A percentile compares a stretch with the other conserved stretches of the same genome.
These are phyloP conservation scores for Parascedosporium putredinis DNA, from an alignment of 2,329 filamentous ascomycete genomes.

Conservation along the genomic window DNA sequence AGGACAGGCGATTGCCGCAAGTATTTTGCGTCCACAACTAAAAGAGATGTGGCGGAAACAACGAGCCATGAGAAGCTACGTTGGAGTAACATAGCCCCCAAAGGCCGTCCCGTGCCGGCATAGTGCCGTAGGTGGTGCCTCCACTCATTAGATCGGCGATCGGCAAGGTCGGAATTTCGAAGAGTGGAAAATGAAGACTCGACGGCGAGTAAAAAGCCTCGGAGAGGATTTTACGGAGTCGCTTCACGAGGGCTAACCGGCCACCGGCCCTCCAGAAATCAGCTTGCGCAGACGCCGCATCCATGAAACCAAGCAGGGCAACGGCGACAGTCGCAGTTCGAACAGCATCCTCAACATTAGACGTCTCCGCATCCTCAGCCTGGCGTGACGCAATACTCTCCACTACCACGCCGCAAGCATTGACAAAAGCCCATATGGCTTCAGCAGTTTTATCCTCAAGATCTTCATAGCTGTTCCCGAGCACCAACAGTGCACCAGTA, in stretches of 20 bases:
- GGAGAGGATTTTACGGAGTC: slow-evolving; percentile 63
- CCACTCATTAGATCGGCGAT: slow-evolving; percentile 69
- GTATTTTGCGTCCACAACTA: slow-evolving; percentile 52
- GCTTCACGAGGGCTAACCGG: slow-evolving; percentile 61
- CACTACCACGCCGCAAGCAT: slow-evolving; percentile 56
- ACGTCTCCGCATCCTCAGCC: slow-evolving; percentile 43
- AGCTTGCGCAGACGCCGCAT: slow-evolving; percentile 67
- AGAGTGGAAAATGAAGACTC: slow-evolving; percentile 88
- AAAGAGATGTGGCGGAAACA: slow-evolving; percentile 64
- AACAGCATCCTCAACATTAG: slow-evolving; percentile 55
- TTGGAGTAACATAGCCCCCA: slow-evolving; percentile 86
- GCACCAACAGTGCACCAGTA: slow-evolving; percentile 66
- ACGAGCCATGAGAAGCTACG: slow-evolving; percentile 80
- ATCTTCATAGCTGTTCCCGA: slow-evolving; percentile 62
- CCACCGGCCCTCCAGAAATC: slow-evolving; percentile 73
- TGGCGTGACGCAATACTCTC: slow-evolving; percentile 42
- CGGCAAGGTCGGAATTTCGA: slow-evolving; percentile 61
- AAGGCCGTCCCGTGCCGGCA: slow-evolving; percentile 63
- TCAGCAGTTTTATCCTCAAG: slow-evolving; percentile 57
- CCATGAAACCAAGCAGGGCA: slow-evolving; percentile 81
- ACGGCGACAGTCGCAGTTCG: slow-evolving; percentile 67
- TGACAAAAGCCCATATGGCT: slow-evolving; percentile 61
- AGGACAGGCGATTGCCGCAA: slow-evolving; percentile 56
- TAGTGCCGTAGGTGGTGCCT: slow-evolving; percentile 79
- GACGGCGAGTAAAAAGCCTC: slow-evolving; percentile 72